A percentile compares a stretch with the other conserved stretches of the same genome.
These are phyloP conservation scores for Spathaspora arborariae DNA, from an alignment of 805 yeast genomes.

Conservation along the genomic window DNA sequence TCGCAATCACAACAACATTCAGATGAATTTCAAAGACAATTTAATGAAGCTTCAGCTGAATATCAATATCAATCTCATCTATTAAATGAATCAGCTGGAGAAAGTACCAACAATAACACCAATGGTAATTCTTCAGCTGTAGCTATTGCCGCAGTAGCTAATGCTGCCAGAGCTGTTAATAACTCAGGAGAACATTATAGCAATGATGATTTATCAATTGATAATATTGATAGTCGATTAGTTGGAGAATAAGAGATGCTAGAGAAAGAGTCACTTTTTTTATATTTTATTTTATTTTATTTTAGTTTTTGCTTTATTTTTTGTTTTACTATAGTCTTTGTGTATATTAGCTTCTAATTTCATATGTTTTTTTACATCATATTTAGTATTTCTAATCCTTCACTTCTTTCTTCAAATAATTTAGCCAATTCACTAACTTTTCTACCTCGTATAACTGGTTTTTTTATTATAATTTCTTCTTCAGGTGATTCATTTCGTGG, in stretches of 20 bases:
- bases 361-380: conserved; percentile 15
- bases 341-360: too few relatives aligned
- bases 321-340: too few relatives aligned
- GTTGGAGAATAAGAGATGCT: conserved; percentile 35
- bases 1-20: conserved; percentile 10
- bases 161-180: conserved; percentile 38
- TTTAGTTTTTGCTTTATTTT: not conserved
- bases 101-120: conserved; percentile 9
- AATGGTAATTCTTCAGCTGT: conserved; percentile 17
- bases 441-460: conserved; percentile 48
- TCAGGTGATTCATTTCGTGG: not conserved
- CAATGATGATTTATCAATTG: conserved; percentile 33
- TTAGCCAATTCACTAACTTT: conserved; percentile 62
- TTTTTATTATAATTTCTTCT: conserved; percentile 11
- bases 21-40: conserved; percentile 22
- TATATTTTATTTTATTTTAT: not conserved
- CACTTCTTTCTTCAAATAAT: conserved; percentile 56
- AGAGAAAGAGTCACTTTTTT: too few relatives aligned
- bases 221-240: conserved; percentile 41
- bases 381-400: conserved; percentile 34
- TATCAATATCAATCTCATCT: conserved; percentile 23
- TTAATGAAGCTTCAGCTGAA: conserved; percentile 24
- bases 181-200: conserved; percentile 21
- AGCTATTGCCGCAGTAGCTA: conserved; percentile 40
- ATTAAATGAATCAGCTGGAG: conserved; percentile 25